Evolutionary conservation across 1,284 basidiomycete genomes (phyloP), one percentile per base, ranked within the genome.

Genomic region (Fomitopsis pinicola): DNA sequence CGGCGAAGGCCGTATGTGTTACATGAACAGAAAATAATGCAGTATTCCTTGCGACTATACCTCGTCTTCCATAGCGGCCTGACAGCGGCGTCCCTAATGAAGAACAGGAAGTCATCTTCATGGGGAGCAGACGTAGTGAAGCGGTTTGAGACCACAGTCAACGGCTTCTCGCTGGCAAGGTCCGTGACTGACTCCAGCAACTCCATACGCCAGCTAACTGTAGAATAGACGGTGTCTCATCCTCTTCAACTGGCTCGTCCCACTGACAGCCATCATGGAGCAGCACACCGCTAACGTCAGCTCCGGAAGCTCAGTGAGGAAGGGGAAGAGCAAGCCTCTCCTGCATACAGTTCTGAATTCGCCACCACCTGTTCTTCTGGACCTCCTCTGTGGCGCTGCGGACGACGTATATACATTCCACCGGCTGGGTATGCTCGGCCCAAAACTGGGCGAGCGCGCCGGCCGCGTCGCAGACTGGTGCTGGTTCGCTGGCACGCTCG

Each of bases 351-450:
- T 92, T 59, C 77, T 93, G 26, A 84, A 91, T 64, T 86, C 91
- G 33, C 86, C 90, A 15, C 91, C 91, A n/a, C 91, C 91, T 1
- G 86, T 92, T n/a, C 77, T 93, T 6, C 79, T 93, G 8, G 91
- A 91, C 68, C 78, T 93, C 28, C 81, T 89, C 54, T 86, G 89
- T 65, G 84, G 87, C 2, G 72, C 87, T 35, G 81, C 91, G 10
- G 91, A 93, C 68, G 91, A 93, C 74, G 73, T 89, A n/a, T 80
- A 82, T 53, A 91, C 90, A 9, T 83, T 87, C 65, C 85, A 87
- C n/a, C 78, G 77, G 61, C 74, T 93, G 38, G 91, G 91, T 1
- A 73, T 93, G 10, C 66, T 92, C 8, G 83, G 87, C 3, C 82
- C 82, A 65, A 80, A 77, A 57, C 75, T 81, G 1, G 91, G 91